Evolutionary conservation across 352 stramenopile species (phyloP).

Genomic region (Pythium dissotocum): DNA sequence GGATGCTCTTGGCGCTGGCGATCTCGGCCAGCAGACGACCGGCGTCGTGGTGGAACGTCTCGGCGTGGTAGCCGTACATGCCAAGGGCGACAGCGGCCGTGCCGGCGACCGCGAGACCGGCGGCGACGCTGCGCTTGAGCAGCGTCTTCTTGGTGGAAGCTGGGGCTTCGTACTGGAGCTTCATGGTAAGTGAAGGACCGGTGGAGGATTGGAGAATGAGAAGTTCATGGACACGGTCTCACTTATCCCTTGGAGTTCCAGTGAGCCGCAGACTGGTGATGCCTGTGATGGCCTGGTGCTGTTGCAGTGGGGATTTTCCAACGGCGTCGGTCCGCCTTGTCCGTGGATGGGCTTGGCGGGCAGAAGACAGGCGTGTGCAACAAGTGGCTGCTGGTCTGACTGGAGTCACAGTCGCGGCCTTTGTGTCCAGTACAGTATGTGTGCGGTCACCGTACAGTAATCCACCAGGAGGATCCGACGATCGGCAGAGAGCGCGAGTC

Average conservation of each 20-base stretch:
- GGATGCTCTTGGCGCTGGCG: slow-evolving; percentile 5
- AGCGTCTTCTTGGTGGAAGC: slow-evolving; percentile 3
- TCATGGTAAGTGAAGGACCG: background rate
- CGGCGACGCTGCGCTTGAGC: slow-evolving; percentile 4
- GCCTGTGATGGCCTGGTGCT: background rate
- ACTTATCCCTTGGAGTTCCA: too few species aligned
- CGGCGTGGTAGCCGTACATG: slow-evolving; percentile 19
- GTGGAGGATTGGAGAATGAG: background rate
- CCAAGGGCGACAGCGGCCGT: slow-evolving; percentile 11
- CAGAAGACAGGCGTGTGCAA: background rate
- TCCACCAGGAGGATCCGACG: background rate
- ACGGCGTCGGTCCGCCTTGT: background rate
- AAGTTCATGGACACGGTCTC: background rate
- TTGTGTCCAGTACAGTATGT: background rate
- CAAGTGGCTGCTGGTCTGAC: background rate
- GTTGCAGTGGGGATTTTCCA: background rate
- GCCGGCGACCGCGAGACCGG: slow-evolving; percentile 11
- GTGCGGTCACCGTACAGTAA: background rate
- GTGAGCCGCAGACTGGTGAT: too few species aligned
- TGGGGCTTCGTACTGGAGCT: slow-evolving; percentile 11
- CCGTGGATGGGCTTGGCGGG: background rate
- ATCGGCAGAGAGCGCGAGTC: background rate
- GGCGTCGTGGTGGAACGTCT: slow-evolving; percentile 21
- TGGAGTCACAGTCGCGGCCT: background rate
- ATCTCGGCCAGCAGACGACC: slow-evolving; percentile 30